Conservation (phyloP, 2,329 filamentous ascomycete genomes). For the Nemania sp. region DNA sequence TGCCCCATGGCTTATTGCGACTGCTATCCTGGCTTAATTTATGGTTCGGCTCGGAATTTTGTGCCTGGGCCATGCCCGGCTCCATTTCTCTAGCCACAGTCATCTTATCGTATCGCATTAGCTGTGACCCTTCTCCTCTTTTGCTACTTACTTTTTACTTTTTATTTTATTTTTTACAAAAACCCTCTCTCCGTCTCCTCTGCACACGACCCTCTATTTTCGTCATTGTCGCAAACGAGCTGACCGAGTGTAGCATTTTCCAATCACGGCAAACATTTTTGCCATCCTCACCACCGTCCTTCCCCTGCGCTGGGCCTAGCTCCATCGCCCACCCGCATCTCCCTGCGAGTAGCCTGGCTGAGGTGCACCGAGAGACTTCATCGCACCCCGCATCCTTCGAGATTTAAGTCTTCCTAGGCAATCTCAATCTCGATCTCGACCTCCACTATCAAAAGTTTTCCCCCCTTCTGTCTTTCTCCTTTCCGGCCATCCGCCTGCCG, state of each 20-base stretch:
- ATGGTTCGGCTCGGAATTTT: conserved; percentile 28
- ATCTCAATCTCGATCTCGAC: too few species aligned
- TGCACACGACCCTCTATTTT: conserved; percentile 15
- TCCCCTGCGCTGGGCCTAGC: conserved; percentile 11
- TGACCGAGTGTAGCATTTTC: conserved; percentile 19
- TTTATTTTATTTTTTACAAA: conserved; percentile 19
- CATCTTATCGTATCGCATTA: conserved; percentile 30
- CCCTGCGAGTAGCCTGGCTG: conserved; percentile 19
- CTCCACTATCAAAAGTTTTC: conserved; percentile 14
- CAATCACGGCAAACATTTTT: conserved; percentile 13
- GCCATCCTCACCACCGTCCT: conserved; percentile 16
- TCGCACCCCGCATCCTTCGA: conserved; percentile 39
- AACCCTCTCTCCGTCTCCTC: conserved; percentile 13
- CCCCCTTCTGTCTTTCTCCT: background rate
- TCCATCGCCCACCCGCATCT: conserved; percentile 15
- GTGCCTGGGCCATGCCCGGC: conserved; percentile 24
- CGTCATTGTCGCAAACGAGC: conserved; percentile 26
- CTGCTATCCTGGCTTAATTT: conserved; percentile 28
- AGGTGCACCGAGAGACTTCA: conserved; percentile 27
- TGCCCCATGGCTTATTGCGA: conserved; percentile 20
- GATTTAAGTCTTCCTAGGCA: conserved; percentile 30
- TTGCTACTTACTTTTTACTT: conserved; percentile 27
- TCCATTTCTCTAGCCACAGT: conserved; percentile 30
- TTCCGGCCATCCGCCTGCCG: conserved; percentile 1
- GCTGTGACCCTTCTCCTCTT: conserved; percentile 26